These are phyloP conservation scores for Monosporascus sp. DNA, from an alignment of 2,329 filamentous ascomycete genomes.

Conservation along the genomic window DNA sequence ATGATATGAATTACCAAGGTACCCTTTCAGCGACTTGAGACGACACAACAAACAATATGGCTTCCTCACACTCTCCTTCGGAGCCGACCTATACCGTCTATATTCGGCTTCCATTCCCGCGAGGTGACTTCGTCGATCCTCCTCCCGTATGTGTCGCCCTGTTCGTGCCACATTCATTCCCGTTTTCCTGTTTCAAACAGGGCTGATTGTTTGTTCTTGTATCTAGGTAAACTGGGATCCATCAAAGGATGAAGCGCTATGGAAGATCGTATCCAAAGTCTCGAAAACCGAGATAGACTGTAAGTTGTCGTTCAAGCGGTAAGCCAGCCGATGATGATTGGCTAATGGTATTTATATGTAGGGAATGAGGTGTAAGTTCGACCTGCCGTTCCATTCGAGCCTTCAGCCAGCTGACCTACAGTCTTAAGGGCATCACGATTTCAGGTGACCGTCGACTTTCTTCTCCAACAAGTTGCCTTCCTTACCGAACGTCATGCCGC, in stretches of 20 bases:
- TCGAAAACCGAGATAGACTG: conserved; percentile 85
- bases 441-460: conserved; percentile 79
- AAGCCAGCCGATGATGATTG: not conserved
- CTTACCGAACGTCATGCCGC: conserved; percentile 87
- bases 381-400: conserved; percentile 1
- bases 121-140: conserved; percentile 86
- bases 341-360: conserved; percentile 29
- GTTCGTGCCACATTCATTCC: conserved; percentile 2
- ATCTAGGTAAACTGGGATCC: conserved; percentile 79
- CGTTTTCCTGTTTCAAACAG: conserved; percentile 10
- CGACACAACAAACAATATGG: conserved; percentile 12
- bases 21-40: conserved; percentile 1
- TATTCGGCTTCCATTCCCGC: conserved; percentile 81
- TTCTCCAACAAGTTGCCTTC: conserved; percentile 90
- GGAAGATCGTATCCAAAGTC: conserved; percentile 81
- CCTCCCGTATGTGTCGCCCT: conserved; percentile 57
- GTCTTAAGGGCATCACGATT: conserved; percentile 63
- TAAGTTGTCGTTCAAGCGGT: conserved; percentile 35
- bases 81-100: conserved; percentile 68
- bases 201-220: conserved; percentile 14
- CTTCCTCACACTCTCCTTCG: conserved; percentile 27
- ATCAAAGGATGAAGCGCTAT: conserved; percentile 79
- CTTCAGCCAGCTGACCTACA: conserved; percentile 17
- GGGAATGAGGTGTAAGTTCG: conserved; percentile 68
- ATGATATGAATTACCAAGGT: no score